Evolutionary conservation across 257 asterid genomes (phyloP).

Genomic region (Verbena officinalis): DNA sequence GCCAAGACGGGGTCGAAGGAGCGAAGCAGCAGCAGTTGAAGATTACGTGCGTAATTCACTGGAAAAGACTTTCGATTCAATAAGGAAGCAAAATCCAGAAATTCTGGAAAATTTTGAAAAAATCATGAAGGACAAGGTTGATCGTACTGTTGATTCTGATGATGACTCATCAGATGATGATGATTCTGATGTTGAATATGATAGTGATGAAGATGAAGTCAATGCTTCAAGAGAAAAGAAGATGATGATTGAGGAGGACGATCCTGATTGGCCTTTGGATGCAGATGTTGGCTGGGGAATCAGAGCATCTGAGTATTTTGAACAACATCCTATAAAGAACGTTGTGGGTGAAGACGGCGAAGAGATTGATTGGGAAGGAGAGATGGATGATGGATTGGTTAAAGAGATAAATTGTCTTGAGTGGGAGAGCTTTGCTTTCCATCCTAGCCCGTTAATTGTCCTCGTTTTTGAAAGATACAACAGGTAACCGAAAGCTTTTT

Average conservation of each 20-base stretch:
- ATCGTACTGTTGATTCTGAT: constrained; percentile 35
- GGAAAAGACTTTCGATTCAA: constrained; percentile 63
- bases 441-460: constrained; percentile 90
- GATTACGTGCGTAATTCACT: constrained; percentile 73
- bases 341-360: constrained; percentile 75
- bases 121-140: constrained; percentile 61
- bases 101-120: constrained; percentile 53
- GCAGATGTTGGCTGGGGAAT: constrained; percentile 98
- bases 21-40: constrained; percentile 95
- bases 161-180: constrained; percentile 42
- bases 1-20: constrained; percentile 83
- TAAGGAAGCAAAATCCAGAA: constrained; percentile 68
- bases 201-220: constrained; percentile 39
- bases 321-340: constrained; percentile 75
- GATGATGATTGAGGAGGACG: constrained; percentile 78
- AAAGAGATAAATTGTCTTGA: constrained; percentile 92
- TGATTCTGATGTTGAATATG: constrained; percentile 34
- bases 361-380: constrained; percentile 95
- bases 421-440: constrained; percentile 99
- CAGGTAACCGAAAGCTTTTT: constrained; percentile 44
- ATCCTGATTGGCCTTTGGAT: constrained; percentile 95
- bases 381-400: constrained; percentile 74
- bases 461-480: constrained; percentile 88
- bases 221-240: constrained; percentile 31
- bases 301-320: constrained; percentile 91